phyloP scores from a whole-genome alignment of 768 basidiomycete genomes.

The Lyophyllum atratum region DNA sequence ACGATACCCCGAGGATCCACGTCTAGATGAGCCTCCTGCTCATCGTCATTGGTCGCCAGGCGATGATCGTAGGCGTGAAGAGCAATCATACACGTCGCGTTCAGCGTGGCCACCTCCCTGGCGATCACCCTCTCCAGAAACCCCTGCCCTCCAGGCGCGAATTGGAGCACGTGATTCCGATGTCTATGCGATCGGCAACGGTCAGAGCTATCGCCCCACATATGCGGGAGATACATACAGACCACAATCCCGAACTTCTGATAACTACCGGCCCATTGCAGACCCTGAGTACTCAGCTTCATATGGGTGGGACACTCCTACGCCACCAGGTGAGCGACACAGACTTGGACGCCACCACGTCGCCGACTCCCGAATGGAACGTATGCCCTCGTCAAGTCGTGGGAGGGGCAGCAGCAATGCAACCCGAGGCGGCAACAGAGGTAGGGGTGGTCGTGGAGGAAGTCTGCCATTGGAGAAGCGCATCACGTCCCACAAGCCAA shows the following conservation, averaged over 20 bases:
- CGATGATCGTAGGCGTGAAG: constrained; percentile 2
- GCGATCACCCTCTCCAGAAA: constrained; percentile 25
- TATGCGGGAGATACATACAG: constrained; percentile 10
- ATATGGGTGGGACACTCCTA: not conserved
- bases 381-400: not conserved
- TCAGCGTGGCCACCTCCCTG: not conserved
- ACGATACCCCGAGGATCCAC: constrained; percentile 19
- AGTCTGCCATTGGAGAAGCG: constrained; percentile 24
- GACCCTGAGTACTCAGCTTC: not conserved
- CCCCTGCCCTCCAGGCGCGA: constrained; percentile 16
- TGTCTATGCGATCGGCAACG: constrained; percentile 2
- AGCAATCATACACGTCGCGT: constrained; percentile 1
- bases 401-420: constrained; percentile 1
- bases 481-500: constrained; percentile 20
- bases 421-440: constrained; percentile 8
- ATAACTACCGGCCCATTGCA: not conserved
- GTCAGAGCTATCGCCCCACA: constrained; percentile 16
- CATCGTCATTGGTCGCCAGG: constrained; percentile 19
- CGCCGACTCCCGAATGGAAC: constrained; percentile 3
- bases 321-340: not conserved
- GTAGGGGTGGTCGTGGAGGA: constrained; percentile 17
- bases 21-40: constrained; percentile 18
- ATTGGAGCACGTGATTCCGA: constrained; percentile 8
- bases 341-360: not conserved
- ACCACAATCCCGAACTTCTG: not conserved